These are phyloP conservation scores for Apophysomyces elegans DNA, from an alignment of 371 early-diverging fungal genomes.

Conservation along the genomic window DNA sequence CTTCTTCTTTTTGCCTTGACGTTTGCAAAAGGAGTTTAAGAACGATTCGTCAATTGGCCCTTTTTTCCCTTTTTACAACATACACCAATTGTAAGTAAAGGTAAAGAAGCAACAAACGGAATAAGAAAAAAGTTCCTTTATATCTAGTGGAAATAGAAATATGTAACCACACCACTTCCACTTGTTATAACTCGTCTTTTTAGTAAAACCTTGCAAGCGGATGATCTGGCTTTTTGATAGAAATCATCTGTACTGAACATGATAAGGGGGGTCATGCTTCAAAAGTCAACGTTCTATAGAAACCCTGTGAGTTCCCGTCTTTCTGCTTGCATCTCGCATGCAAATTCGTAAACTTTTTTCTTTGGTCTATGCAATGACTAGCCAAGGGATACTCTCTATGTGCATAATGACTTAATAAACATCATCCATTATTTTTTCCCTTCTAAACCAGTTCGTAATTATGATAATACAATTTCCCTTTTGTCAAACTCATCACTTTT, in stretches of 20 bases:
- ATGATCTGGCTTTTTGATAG: conserved; percentile 1
- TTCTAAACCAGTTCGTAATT: neutral
- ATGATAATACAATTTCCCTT: too few relatives aligned
- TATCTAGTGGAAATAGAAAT: too few relatives aligned
- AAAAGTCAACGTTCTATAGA: conserved; percentile 5
- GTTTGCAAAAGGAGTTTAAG: too few relatives aligned
- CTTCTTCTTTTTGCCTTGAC: too few relatives aligned
- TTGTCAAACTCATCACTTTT: too few relatives aligned
- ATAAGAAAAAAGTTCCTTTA: too few relatives aligned
- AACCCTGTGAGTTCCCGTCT: conserved; percentile 12
- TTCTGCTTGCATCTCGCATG: conserved; percentile 3
- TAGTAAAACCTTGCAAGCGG: conserved; percentile 7
- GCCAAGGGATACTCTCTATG: neutral
- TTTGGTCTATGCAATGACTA: neutral
- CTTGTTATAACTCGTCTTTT: conserved; percentile 4
- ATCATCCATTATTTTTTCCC: neutral
- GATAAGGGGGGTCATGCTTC: conserved; percentile 11
- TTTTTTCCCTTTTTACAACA: too few relatives aligned
- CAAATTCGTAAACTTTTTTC: neutral
- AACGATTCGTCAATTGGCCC: too few relatives aligned
- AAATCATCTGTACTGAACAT: conserved; percentile 9
- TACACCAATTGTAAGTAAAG: too few relatives aligned
- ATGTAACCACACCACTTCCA: neutral
- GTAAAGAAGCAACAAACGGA: too few relatives aligned
- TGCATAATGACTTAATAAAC: conserved; percentile 1